Conservation (phyloP, 495 filamentous ascomycete species). For the Darksidea phi region DNA sequence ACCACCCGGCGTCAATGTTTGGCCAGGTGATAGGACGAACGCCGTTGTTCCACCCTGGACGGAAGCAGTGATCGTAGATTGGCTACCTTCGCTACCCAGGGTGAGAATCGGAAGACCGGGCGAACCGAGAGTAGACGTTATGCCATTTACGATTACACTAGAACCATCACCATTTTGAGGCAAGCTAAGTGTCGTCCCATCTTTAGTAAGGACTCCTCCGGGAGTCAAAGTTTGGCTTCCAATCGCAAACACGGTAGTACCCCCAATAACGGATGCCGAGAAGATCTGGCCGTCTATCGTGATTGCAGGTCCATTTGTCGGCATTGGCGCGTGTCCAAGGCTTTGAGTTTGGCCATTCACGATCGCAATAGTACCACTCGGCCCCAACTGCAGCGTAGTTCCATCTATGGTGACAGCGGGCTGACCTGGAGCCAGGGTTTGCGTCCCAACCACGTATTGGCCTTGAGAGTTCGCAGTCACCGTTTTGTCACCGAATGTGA, state of each 20-base stretch:
- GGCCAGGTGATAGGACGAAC: slow-evolving; percentile 11
- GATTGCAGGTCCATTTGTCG: slow-evolving; percentile 28
- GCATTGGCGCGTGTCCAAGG: slow-evolving; percentile 16
- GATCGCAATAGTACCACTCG: slow-evolving; percentile 32
- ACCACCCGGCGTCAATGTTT: slow-evolving; percentile 24
- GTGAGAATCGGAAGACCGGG: slow-evolving; percentile 31
- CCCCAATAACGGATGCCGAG: slow-evolving; percentile 33
- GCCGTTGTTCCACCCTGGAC: slow-evolving; percentile 13
- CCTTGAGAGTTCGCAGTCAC: slow-evolving; percentile 33
- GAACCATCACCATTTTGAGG: background rate
- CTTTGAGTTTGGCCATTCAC: slow-evolving; percentile 32
- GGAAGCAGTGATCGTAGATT: slow-evolving; percentile 31
- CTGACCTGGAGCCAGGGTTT: slow-evolving; percentile 27
- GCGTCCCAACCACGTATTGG: slow-evolving; percentile 27
- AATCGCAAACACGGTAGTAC: slow-evolving; percentile 5
- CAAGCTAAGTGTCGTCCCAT: slow-evolving; percentile 19
- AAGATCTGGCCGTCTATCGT: slow-evolving; percentile 36
- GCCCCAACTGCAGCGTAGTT: slow-evolving; percentile 27
- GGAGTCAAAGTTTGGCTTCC: slow-evolving; percentile 13
- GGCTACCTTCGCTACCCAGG: slow-evolving; percentile 17
- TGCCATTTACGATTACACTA: slow-evolving; percentile 16
- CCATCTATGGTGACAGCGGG: slow-evolving; percentile 22
- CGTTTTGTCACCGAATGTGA: slow-evolving; percentile 24
- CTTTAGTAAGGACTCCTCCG: slow-evolving; percentile 30
- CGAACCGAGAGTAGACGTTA: slow-evolving; percentile 7